These are phyloP conservation scores for Penicillium sp. DNA, from an alignment of 2,329 filamentous ascomycete species.

Conservation along the genomic window DNA sequence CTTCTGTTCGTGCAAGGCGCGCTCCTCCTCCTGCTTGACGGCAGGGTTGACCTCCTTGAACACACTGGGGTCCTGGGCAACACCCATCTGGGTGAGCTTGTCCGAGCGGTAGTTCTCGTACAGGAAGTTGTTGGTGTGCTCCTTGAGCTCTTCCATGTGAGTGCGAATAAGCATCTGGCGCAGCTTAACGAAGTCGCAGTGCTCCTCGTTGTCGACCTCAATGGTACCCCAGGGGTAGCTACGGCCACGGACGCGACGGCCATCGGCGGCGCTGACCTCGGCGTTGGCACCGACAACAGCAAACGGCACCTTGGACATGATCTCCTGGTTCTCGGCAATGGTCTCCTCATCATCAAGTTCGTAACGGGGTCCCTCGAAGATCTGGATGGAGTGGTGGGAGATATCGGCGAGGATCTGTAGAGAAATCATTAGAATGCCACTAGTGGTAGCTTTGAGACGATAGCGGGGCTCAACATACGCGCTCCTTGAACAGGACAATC, in stretches of 20 bases:
- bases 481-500: slow-evolving; percentile 88
- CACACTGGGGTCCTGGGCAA: slow-evolving; percentile 95
- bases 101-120: slow-evolving; percentile 99
- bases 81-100: slow-evolving; percentile 98
- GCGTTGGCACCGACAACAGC: slow-evolving; percentile 96
- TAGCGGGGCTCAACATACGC: slow-evolving; percentile 60
- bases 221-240: slow-evolving; percentile 98
- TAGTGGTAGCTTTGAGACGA: slow-evolving; percentile 11
- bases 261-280: slow-evolving; percentile 86
- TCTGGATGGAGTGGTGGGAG: slow-evolving; percentile 94
- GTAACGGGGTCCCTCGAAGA: slow-evolving; percentile 97
- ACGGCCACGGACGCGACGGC: slow-evolving; percentile 92
- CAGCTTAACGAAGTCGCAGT: slow-evolving; percentile 99
- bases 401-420: slow-evolving; percentile 91
- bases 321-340: slow-evolving; percentile 99
- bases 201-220: slow-evolving; percentile 99
- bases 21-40: slow-evolving; percentile 99
- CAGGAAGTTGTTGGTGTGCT: slow-evolving; percentile 97
- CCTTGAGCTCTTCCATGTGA: slow-evolving; percentile 99
- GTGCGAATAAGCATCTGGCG: slow-evolving; percentile 99
- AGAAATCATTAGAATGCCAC: not conserved
- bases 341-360: slow-evolving; percentile 99
- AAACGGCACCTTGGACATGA: slow-evolving; percentile 99
- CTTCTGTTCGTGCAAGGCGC: slow-evolving; percentile 97
- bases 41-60: slow-evolving; percentile 99